Conservation (phyloP, 495 filamentous ascomycete species). For the Annulohypoxylon nitens region DNA sequence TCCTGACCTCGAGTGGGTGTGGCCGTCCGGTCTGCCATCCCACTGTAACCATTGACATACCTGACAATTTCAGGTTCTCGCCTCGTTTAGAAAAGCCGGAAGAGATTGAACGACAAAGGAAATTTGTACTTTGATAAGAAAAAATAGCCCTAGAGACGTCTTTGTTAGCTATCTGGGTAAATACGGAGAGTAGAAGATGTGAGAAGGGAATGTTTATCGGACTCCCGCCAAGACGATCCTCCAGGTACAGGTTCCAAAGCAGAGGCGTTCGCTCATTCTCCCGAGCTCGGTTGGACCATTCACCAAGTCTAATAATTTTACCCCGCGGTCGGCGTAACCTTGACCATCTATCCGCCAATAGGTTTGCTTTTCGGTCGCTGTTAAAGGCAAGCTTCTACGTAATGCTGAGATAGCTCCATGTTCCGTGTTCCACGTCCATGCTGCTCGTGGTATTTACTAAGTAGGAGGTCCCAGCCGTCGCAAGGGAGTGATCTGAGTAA, state of each 20-base stretch:
- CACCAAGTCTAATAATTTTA: conserved; percentile 24
- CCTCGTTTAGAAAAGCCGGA: neutral
- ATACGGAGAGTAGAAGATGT: neutral
- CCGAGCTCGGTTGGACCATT: conserved; percentile 17
- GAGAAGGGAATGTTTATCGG: neutral
- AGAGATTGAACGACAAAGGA: neutral
- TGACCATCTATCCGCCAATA: conserved; percentile 29
- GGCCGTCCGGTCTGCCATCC: conserved; percentile 30
- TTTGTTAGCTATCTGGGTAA: neutral
- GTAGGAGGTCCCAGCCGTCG: conserved; percentile 26
- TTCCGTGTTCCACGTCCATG: neutral
- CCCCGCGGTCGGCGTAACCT: conserved; percentile 43
- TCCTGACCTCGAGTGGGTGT: conserved; percentile 37
- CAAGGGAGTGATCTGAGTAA: conserved; percentile 40
- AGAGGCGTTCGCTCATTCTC: conserved; percentile 26
- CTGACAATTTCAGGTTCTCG: conserved; percentile 13
- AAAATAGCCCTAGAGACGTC: too few relatives aligned
- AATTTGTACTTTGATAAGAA: neutral
- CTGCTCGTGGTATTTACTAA: neutral
- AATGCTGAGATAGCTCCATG: conserved; percentile 15
- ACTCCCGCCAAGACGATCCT: conserved; percentile 18
- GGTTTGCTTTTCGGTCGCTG: conserved; percentile 18
- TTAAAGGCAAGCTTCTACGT: conserved; percentile 30
- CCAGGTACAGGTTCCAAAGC: conserved; percentile 24
- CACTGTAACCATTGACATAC: conserved; percentile 34